Percentiles rank a stretch among this genome's conserved stretches.
Evolutionary conservation across 768 basidiomycete species (phyloP).

Genomic region (Hericium alpestre): DNA sequence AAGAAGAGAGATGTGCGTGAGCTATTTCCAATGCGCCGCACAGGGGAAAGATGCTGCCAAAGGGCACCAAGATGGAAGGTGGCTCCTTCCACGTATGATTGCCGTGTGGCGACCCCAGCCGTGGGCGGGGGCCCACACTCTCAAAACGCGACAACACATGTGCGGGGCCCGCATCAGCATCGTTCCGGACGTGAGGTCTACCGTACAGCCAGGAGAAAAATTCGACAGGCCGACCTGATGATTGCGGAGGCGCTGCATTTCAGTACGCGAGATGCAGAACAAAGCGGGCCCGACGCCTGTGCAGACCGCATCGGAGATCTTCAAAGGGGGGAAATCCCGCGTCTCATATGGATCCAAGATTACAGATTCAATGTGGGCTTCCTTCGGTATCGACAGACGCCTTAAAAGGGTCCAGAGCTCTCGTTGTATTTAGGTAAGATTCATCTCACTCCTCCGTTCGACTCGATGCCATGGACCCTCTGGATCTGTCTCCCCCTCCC

Average conservation of each 20-base stretch:
- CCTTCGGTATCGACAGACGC: conserved; percentile 5
- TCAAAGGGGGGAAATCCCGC: neutral
- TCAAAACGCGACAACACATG: neutral
- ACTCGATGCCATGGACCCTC: neutral
- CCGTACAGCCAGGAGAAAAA: too few relatives aligned
- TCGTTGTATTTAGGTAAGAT: conserved; percentile 5
- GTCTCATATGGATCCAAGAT: conserved; percentile 1
- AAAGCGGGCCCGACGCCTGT: neutral
- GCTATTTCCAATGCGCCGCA: neutral
- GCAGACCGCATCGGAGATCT: neutral
- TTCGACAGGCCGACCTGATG: neutral
- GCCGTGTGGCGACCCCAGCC: neutral
- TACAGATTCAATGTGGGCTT: conserved; percentile 6
- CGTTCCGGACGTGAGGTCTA: neutral
- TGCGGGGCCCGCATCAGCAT: neutral
- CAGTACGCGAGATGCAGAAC: neutral
- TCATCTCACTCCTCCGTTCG: conserved; percentile 5
- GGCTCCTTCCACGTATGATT: neutral
- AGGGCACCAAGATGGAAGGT: neutral
- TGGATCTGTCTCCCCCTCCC: conserved; percentile 4
- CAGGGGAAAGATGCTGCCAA: neutral
- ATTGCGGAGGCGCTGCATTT: neutral
- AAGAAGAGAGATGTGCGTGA: neutral
- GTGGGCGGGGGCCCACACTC: neutral
- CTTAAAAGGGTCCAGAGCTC: conserved; percentile 11